Conservation (phyloP, 768 basidiomycete genomes). For the Pholiota conissans region DNA sequence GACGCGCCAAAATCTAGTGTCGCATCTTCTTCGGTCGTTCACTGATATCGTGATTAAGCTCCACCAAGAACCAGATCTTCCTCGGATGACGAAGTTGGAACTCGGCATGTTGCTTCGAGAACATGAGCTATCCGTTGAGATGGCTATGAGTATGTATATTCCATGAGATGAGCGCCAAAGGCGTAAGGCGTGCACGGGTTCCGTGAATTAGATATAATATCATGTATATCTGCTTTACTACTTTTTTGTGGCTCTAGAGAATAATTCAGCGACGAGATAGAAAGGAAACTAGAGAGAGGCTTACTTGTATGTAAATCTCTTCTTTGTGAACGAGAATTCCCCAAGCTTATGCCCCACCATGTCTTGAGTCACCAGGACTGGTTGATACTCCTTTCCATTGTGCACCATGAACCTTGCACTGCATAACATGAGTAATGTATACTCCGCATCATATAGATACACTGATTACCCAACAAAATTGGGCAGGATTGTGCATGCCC, state of each 20-base stretch:
- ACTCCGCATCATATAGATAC: background rate
- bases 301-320: constrained; percentile 83
- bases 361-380: constrained; percentile 87
- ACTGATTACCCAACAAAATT: constrained; percentile 87
- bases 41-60: background rate
- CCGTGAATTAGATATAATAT: background rate
- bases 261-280: background rate
- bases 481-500: constrained; percentile 91
- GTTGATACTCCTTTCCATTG: constrained; percentile 89
- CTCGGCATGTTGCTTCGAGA: too few species aligned
- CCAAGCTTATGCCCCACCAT: constrained; percentile 99
- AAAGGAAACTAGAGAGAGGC: constrained; percentile 29
- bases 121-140: too few species aligned
- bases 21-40: background rate
- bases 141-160: too few species aligned
- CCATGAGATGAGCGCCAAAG: too few species aligned
- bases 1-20: background rate
- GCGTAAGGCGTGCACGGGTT: too few species aligned
- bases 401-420: constrained; percentile 91
- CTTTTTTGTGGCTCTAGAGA: constrained; percentile 18
- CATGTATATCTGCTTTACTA: constrained; percentile 9
- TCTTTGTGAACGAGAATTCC: constrained; percentile 90
- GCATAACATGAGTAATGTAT: background rate
- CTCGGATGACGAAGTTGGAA: too few species aligned
- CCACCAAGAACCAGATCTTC: background rate